phyloP scores from a whole-genome alignment of 768 basidiomycete genomes.

The Plicaturopsis crispa region DNA sequence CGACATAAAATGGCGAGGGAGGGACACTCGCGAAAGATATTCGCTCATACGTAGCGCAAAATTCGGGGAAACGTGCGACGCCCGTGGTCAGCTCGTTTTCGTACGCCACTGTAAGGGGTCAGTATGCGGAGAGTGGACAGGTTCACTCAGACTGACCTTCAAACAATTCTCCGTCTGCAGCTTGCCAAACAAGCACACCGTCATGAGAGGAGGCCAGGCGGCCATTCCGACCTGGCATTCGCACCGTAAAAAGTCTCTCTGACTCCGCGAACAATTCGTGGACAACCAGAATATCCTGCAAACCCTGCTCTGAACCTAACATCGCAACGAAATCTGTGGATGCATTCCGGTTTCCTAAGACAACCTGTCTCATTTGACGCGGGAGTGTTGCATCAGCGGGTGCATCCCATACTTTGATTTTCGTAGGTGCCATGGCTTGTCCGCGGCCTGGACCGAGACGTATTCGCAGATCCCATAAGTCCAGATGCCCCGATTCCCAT shows the following conservation, averaged over 20 bases:
- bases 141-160: slow-evolving; percentile 34
- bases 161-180: slow-evolving; percentile 38
- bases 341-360: slow-evolving; percentile 24
- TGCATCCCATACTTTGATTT: slow-evolving; percentile 25
- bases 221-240: slow-evolving; percentile 34
- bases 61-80: slow-evolving; percentile 44
- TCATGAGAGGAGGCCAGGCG: slow-evolving; percentile 33
- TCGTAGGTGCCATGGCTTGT: slow-evolving; percentile 50
- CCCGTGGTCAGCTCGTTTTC: slow-evolving; percentile 12
- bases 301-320: slow-evolving; percentile 30
- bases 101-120: slow-evolving; percentile 12
- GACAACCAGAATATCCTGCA: slow-evolving; percentile 25
- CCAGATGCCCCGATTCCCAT: slow-evolving; percentile 61
- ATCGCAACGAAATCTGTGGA: slow-evolving; percentile 20
- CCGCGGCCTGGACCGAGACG: slow-evolving; percentile 48
- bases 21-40: too few relatives aligned
- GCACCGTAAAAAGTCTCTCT: too few relatives aligned
- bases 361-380: slow-evolving; percentile 12
- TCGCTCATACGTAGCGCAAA: slow-evolving; percentile 48
- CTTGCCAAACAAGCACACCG: slow-evolving; percentile 31
- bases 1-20: slow-evolving; percentile 62
- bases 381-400: slow-evolving; percentile 1
- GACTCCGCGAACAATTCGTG: slow-evolving; percentile 16
- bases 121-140: too few relatives aligned
- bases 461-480: slow-evolving; percentile 65